A percentile compares a stretch with the other conserved stretches of the same genome.
These are phyloP conservation scores for Pseudogymnoascus sp. DNA, from an alignment of 2,329 filamentous ascomycete genomes.

Conservation along the genomic window DNA sequence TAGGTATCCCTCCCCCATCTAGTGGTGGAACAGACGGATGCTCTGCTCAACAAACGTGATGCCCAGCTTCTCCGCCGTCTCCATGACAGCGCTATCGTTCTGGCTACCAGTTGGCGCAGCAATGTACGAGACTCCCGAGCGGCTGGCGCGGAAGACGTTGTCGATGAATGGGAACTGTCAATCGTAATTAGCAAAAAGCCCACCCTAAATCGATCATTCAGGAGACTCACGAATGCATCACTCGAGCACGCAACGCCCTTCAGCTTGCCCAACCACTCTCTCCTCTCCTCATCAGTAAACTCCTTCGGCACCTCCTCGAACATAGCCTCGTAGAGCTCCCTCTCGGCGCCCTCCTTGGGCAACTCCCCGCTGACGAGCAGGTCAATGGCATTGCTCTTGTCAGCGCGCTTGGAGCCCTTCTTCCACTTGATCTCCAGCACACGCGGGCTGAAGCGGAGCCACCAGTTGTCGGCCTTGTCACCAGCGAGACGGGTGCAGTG, in stretches of 20 bases:
- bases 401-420: constrained; percentile 89
- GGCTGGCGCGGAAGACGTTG: constrained; percentile 85
- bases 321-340: constrained; percentile 74
- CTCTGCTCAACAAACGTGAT: constrained; percentile 96
- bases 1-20: constrained; percentile 24
- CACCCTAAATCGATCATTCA: not conserved
- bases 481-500: constrained; percentile 96
- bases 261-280: constrained; percentile 77
- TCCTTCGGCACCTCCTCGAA: constrained; percentile 81
- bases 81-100: constrained; percentile 73
- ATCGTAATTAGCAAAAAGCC: constrained; percentile 10
- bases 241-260: constrained; percentile 78
- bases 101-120: constrained; percentile 87
- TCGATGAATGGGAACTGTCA: constrained; percentile 93
- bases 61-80: constrained; percentile 82
- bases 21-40: constrained; percentile 91
- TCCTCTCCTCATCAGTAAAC: constrained; percentile 78
- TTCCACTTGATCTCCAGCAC: constrained; percentile 90
- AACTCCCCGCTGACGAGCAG: constrained; percentile 86
- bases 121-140: constrained; percentile 91
- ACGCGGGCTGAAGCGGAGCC: constrained; percentile 93
- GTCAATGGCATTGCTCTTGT: constrained; percentile 98
- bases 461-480: constrained; percentile 99
- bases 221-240: constrained; percentile 80
- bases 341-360: constrained; percentile 74